Evolutionary conservation across 179 eudicot genomes (phyloP).

Genomic region (Nepenthes alata): DNA sequence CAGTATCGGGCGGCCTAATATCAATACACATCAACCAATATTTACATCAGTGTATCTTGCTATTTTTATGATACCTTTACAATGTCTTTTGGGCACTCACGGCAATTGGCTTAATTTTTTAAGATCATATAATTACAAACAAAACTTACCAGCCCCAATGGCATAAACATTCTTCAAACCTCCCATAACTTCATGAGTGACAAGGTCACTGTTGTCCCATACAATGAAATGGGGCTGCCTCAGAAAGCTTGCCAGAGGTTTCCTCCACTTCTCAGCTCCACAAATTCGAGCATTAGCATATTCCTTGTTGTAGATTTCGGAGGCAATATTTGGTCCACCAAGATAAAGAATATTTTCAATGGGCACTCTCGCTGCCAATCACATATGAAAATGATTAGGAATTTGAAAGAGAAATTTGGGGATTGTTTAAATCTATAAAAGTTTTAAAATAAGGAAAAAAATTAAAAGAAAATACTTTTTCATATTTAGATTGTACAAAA

Average conservation of each 20-base stretch:
- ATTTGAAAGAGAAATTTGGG: not conserved
- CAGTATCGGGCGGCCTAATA: too few species aligned
- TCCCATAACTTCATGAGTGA: conserved; percentile 99
- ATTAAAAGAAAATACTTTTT: too few species aligned
- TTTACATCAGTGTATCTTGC: too few species aligned
- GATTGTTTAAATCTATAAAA: too few species aligned
- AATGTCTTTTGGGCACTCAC: too few species aligned
- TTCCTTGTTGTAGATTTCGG: conserved; percentile 90
- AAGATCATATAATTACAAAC: too few species aligned
- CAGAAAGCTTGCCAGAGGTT: conserved; percentile 71
- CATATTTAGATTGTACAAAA: too few species aligned
- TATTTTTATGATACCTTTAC: too few species aligned
- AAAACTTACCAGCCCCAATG: conserved; percentile 75
- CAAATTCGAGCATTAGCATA: conserved; percentile 96
- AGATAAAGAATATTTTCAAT: conserved; percentile 86
- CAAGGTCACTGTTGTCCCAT: conserved; percentile 95
- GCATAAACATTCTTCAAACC: conserved; percentile 95
- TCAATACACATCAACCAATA: too few species aligned
- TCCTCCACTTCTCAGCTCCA: conserved; percentile 90
- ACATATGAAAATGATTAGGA: not conserved
- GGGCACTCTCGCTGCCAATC: conserved; percentile 61
- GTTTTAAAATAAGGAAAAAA: too few species aligned
- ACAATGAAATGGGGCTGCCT: conserved; percentile 91
- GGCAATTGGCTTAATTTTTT: too few species aligned
- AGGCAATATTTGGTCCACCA: conserved; percentile 95